Evolutionary conservation across 2,329 filamentous ascomycete genomes (phyloP).

Genomic region (Clonostachys sp.): DNA sequence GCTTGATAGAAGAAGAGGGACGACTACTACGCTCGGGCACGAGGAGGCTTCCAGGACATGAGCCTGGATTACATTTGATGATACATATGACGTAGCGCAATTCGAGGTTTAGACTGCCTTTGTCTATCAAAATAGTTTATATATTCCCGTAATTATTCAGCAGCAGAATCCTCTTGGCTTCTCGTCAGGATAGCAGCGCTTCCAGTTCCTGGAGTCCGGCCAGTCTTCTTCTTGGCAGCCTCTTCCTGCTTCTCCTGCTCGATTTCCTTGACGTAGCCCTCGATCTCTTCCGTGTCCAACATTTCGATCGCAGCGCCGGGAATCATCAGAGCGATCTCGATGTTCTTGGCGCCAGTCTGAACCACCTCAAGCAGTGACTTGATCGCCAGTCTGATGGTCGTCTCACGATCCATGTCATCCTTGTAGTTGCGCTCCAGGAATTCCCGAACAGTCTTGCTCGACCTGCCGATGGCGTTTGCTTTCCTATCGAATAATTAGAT

Average conservation of each 20-base stretch:
- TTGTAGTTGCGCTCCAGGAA: slow-evolving; percentile 99
- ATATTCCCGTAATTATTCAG: slow-evolving; percentile 19
- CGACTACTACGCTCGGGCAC: neutral
- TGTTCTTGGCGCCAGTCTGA: slow-evolving; percentile 98
- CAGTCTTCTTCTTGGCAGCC: slow-evolving; percentile 93
- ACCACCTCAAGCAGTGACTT: slow-evolving; percentile 98
- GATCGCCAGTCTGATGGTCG: slow-evolving; percentile 94
- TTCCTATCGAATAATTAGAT: slow-evolving; percentile 59
- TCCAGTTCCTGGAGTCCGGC: slow-evolving; percentile 64
- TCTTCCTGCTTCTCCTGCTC: slow-evolving; percentile 99
- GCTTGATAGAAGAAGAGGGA: neutral
- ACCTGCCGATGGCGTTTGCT: slow-evolving; percentile 96
- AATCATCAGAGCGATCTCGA: slow-evolving; percentile 97
- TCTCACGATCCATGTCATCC: slow-evolving; percentile 93
- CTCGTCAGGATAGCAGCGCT: slow-evolving; percentile 72
- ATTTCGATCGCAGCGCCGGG: slow-evolving; percentile 89
- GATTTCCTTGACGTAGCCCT: slow-evolving; percentile 96
- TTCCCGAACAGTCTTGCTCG: slow-evolving; percentile 97
- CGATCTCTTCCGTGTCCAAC: slow-evolving; percentile 92
- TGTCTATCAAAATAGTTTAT: slow-evolving; percentile 13
- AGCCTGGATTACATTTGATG: slow-evolving; percentile 25
- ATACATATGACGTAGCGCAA: slow-evolving; percentile 24
- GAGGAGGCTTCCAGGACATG: slow-evolving; percentile 9
- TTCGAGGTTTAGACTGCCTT: slow-evolving; percentile 13
- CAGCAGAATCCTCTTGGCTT: slow-evolving; percentile 35